phyloP scores from a whole-genome alignment of 345 rosid genomes.

The Turnera subulata region DNA sequence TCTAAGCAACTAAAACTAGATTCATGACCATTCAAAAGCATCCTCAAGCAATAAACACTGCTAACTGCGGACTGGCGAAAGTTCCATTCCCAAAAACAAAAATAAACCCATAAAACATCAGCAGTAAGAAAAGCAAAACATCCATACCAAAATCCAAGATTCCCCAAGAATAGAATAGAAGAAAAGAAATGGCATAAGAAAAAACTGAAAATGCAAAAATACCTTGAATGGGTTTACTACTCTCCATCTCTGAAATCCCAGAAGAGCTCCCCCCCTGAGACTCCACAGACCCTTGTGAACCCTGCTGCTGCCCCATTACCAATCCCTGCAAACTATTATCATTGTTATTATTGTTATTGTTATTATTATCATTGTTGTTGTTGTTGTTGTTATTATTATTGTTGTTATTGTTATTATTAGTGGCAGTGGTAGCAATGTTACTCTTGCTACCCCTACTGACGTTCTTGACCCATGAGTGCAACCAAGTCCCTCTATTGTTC shows the following conservation, averaged over 20 bases:
- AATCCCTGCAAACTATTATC: slow-evolving; percentile 31
- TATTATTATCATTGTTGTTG: background rate
- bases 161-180: background rate
- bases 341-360: no score
- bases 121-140: background rate
- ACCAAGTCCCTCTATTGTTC: slow-evolving; percentile 18
- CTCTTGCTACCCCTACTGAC: slow-evolving; percentile 22
- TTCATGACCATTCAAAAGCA: background rate
- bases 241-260: slow-evolving; percentile 57
- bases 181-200: background rate
- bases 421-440: background rate
- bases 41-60: background rate
- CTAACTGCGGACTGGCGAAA: background rate
- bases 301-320: slow-evolving; percentile 22
- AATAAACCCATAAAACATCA: background rate
- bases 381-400: no score
- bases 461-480: slow-evolving; percentile 20
- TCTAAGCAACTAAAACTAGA: slow-evolving; percentile 3
- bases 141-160: background rate
- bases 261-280: slow-evolving; percentile 62
- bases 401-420: no score
- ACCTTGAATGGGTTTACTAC: slow-evolving; percentile 54
- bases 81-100: background rate
- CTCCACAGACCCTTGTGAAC: slow-evolving; percentile 53
- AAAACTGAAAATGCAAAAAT: background rate